phyloP scores from a whole-genome alignment of 345 rosid species.

The Heritiera littoralis region DNA sequence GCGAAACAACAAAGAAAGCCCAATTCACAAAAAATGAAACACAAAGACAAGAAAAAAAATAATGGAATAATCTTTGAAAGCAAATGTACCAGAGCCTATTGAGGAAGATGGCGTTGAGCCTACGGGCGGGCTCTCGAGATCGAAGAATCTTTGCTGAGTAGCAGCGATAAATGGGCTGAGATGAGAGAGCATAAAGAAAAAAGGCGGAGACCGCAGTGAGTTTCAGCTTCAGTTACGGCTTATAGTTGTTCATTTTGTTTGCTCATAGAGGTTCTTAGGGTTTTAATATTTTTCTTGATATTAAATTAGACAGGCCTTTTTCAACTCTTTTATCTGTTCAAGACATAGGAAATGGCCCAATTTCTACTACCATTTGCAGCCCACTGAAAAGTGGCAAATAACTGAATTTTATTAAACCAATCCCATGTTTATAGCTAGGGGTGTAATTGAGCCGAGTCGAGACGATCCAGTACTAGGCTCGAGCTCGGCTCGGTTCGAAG shows the following conservation, averaged over 20 bases:
- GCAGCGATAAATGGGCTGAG: background rate
- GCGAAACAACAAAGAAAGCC: background rate
- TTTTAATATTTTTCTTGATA: too few relatives aligned
- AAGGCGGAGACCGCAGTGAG: background rate
- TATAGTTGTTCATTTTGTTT: background rate
- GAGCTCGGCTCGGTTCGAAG: too few relatives aligned
- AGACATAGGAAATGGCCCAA: too few relatives aligned
- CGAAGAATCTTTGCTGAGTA: conserved; percentile 17
- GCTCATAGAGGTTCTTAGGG: too few relatives aligned
- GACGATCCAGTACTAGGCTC: too few relatives aligned
- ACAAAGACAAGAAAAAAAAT: background rate
- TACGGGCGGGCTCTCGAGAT: conserved; percentile 20
- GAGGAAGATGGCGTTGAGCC: conserved; percentile 21
- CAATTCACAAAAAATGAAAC: background rate
- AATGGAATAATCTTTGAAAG: background rate
- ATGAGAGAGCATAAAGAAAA: background rate
- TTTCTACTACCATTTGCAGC: too few relatives aligned
- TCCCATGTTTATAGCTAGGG: too few relatives aligned
- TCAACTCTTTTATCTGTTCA: too few relatives aligned
- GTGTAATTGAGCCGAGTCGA: too few relatives aligned
- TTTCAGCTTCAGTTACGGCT: background rate
- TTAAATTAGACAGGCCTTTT: too few relatives aligned
- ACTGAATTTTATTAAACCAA: too few relatives aligned
- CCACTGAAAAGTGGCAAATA: too few relatives aligned
- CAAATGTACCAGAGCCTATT: background rate